Evolutionary conservation across 2,329 filamentous ascomycete genomes (phyloP).

Genomic region (Phoma sp.): DNA sequence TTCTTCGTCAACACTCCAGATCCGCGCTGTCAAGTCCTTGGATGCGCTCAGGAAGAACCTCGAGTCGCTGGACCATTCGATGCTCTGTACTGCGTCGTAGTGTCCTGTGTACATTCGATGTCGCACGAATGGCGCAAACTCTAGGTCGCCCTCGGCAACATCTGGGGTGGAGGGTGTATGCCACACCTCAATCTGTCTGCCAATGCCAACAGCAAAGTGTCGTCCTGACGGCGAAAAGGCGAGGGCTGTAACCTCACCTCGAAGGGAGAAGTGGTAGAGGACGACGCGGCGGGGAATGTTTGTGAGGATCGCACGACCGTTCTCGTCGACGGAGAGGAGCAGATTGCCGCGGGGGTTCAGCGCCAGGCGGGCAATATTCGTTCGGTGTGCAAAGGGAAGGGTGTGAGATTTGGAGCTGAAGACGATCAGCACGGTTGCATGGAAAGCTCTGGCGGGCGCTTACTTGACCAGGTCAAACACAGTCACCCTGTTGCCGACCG

Average conservation of each 20-base stretch:
- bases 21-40: constrained; percentile 88
- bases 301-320: constrained; percentile 91
- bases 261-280: constrained; percentile 96
- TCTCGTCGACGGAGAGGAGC: constrained; percentile 90
- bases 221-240: constrained; percentile 90
- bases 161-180: constrained; percentile 91
- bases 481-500: constrained; percentile 93
- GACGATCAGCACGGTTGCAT: constrained; percentile 6
- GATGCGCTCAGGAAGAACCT: constrained; percentile 92
- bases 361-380: constrained; percentile 88
- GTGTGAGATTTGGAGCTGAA: constrained; percentile 84
- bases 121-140: constrained; percentile 93
- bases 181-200: constrained; percentile 92
- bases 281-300: constrained; percentile 85
- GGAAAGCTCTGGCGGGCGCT: constrained; percentile 31
- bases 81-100: constrained; percentile 83
- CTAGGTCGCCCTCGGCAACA: constrained; percentile 80
- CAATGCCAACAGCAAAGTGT: constrained; percentile 88
- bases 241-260: constrained; percentile 79
- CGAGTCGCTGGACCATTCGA: constrained; percentile 96
- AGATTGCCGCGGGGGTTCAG: constrained; percentile 91
- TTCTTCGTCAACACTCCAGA: constrained; percentile 92
- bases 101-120: constrained; percentile 88
- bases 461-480: constrained; percentile 97
- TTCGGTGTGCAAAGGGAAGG: constrained; percentile 88